Conservation (phyloP, 2,329 filamentous ascomycete genomes). For the Fusarium paranaense region DNA sequence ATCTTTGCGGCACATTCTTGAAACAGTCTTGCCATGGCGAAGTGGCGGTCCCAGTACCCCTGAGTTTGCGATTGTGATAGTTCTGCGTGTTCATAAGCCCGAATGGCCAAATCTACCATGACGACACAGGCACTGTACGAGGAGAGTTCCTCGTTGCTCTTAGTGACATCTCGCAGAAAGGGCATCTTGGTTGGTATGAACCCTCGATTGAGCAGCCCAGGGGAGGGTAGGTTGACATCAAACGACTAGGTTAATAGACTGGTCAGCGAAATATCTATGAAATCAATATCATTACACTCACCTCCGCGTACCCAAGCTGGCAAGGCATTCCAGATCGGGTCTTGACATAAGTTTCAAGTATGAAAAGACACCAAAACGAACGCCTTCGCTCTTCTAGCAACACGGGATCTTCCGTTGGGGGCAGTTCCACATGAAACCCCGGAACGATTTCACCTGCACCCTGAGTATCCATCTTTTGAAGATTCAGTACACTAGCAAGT, state of each 20-base stretch:
- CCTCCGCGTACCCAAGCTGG: neutral
- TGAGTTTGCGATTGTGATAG: neutral
- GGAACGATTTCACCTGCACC: neutral
- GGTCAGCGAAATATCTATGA: neutral
- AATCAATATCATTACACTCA: neutral
- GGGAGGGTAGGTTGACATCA: neutral
- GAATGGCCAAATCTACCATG: neutral
- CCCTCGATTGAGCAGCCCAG: neutral
- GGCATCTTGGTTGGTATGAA: neutral
- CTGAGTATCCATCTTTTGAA: neutral
- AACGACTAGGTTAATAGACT: neutral
- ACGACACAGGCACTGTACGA: neutral
- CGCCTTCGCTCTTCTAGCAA: neutral
- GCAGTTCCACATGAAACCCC: neutral
- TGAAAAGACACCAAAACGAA: neutral
- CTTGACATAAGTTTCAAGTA: neutral
- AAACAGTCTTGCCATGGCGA: neutral
- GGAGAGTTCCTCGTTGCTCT: neutral
- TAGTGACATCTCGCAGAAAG: neutral
- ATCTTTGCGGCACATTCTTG: neutral
- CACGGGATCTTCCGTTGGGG: neutral
- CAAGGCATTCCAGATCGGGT: neutral
- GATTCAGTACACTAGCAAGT: neutral
- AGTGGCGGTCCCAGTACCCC: neutral
- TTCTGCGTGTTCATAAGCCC: neutral